Evolutionary conservation across 495 filamentous ascomycete genomes (phyloP).

Genomic region (Chaetomidium leptoderma): DNA sequence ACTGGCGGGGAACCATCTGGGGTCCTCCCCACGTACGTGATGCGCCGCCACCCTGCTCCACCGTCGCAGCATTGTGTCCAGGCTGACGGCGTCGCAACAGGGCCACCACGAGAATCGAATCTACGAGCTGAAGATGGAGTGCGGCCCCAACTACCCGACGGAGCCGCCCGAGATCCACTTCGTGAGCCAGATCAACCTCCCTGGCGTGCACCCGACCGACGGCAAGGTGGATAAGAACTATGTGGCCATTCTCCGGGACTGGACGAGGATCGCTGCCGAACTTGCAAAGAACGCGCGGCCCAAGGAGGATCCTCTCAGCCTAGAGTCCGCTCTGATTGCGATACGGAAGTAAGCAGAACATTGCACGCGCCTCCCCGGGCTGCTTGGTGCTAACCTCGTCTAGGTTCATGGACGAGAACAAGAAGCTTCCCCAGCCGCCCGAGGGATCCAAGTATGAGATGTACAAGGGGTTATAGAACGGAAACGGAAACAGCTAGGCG

Average conservation of each 20-base stretch:
- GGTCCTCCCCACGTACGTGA: slow-evolving; percentile 81
- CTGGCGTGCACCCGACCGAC: slow-evolving; percentile 74
- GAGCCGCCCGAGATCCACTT: slow-evolving; percentile 84
- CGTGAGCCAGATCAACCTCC: slow-evolving; percentile 88
- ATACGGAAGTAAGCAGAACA: slow-evolving; percentile 26
- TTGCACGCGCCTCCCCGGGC: not conserved
- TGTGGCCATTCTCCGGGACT: slow-evolving; percentile 76
- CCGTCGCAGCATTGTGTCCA: not conserved
- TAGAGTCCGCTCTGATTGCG: slow-evolving; percentile 53
- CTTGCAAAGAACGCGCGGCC: slow-evolving; percentile 48
- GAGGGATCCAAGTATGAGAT: slow-evolving; percentile 73
- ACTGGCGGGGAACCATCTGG: slow-evolving; percentile 97
- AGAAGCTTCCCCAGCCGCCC: slow-evolving; percentile 90
- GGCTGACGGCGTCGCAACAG: slow-evolving; percentile 43
- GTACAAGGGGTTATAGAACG: slow-evolving; percentile 26
- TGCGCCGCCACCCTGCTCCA: not conserved
- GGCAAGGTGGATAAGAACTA: slow-evolving; percentile 83
- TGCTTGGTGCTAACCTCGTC: slow-evolving; percentile 22
- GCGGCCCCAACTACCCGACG: slow-evolving; percentile 84
- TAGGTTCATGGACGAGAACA: slow-evolving; percentile 95
- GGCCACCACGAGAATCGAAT: slow-evolving; percentile 97
- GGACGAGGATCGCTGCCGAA: slow-evolving; percentile 86
- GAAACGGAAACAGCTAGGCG: not conserved
- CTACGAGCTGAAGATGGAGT: slow-evolving; percentile 97
- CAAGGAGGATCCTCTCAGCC: slow-evolving; percentile 35